Base-by-base conservation (phyloP, 164 flowering plant species). In the Kalanchoe fedtschenkoi region DNA sequence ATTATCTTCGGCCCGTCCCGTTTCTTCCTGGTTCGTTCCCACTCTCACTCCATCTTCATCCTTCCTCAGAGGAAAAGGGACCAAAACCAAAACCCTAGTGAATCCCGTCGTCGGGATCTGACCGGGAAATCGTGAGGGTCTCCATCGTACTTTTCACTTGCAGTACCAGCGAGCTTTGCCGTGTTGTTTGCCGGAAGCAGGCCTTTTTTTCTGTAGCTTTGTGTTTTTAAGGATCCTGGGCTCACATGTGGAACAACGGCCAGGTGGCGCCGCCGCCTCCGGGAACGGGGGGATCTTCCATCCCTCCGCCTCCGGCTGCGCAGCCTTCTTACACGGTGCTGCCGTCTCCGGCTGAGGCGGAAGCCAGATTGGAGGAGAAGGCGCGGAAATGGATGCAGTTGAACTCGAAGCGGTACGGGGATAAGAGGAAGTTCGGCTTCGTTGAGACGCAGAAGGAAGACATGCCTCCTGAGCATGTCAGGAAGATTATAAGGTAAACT, bases 371-470 rank as follows among this genome's bases (percentile, higher is more conserved):
- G 1, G 99, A 91, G 58, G 99, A 95, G 82, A 87, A 88, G 73
- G 99, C 99, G 2, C 66, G 99, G 17, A 91, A 91, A 64, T 95
- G 99, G 99, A 88, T 87, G 93, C 99, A 95, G 68, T 83, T 95
- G 3, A 95, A 89, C 62, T 78, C 90, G 11, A 95, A 91, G 78
- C 69, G 99, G 35, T 95, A 91, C 69, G 88, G 99, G 4, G 99
- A 95, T 66, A 95, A 95, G 78, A 66, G 99, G 76, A 95, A 95
- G 83, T 91, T 89, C 33, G 99, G 99, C 5, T 95, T 95, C 56
- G 97, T 95, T 1, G 99, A 95, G 78, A 78, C 99, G 13, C 97
- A 91, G 87, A 95, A 95, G 82, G 99, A 95, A 77, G 97, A 91
- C 65, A 91, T 95, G 99, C 99, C 99, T 29, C 97, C 97, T 3